Base-by-base conservation (phyloP, 805 yeast genomes). In the Wilhelminamyces savonicus region DNA sequence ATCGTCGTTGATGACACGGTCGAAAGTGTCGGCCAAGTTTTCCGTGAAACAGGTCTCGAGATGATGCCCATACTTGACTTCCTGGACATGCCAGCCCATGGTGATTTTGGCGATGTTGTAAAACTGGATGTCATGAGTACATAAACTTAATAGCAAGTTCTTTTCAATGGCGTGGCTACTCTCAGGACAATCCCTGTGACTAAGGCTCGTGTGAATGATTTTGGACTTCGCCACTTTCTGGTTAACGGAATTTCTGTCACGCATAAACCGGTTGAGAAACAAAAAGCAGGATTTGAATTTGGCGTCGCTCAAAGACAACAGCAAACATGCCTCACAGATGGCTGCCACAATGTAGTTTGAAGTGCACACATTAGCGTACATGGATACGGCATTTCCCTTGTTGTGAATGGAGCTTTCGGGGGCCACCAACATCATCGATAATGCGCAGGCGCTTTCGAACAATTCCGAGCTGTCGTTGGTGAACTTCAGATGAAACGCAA, bases 81-180 rank as follows among this genome's bases (percentile, higher is more conserved):
- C 58, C 14, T 34, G 28, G 4, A 48, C 34, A 37, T 58, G 50
- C 48, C 56, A 56, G 22, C 40, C 43, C 54, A 63, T 63, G 17
- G 62, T 53, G 7, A 43, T 50, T 26, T 69, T 62, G 8, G 78
- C 60, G 13, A 67, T 43, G 23, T 63, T 56, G 44, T 74, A 76
- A 7, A 71, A 64, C 13, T 71, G 76, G 12, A 65, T 46, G 23
- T 65, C 69, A 27, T 71, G 71, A 0, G 76, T 64, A 35, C 77
- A 69, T 8, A 78, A 47, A 1, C 74, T 70, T 14, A 74, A 43
- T 18, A 74, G 57, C 18, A 75, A 43, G 4, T 74, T 69, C 29
- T 74, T 66, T 28, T 78, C 83, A 28, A 72, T 50, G 4, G 63
- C 47, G 4, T 63, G 54, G 7, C 63, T 48, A 1, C 71, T 38